Evolutionary conservation across 1,139 yeast genomes (phyloP).

Genomic region (Yamadazyma epiphylla): DNA sequence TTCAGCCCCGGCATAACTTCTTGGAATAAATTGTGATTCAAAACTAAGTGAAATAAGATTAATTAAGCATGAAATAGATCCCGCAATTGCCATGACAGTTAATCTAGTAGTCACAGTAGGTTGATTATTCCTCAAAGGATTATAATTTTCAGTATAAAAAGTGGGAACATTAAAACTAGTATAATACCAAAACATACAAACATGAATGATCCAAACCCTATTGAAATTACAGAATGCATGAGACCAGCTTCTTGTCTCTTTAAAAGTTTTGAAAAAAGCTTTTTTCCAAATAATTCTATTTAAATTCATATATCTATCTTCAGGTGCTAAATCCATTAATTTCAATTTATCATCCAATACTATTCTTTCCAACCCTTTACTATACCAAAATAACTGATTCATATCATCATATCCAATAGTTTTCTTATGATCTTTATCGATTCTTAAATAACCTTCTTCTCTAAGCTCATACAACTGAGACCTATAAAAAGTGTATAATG

Average conservation of each 20-base stretch:
- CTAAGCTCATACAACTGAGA: slow-evolving; percentile 46
- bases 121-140: slow-evolving; percentile 39
- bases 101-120: slow-evolving; percentile 46
- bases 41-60: slow-evolving; percentile 38
- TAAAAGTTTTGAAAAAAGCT: slow-evolving; percentile 51
- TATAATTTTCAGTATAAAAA: slow-evolving; percentile 48
- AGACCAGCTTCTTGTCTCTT: slow-evolving; percentile 57
- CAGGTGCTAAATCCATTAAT: slow-evolving; percentile 40
- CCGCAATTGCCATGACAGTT: slow-evolving; percentile 50
- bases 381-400: slow-evolving; percentile 61
- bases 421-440: slow-evolving; percentile 50
- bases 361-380: slow-evolving; percentile 45
- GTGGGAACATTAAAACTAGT: slow-evolving; percentile 53
- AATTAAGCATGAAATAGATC: slow-evolving; percentile 42
- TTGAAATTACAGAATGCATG: slow-evolving; percentile 56
- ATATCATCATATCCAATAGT: slow-evolving; percentile 63
- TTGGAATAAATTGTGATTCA: slow-evolving; percentile 50
- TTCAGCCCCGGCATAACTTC: slow-evolving; percentile 54
- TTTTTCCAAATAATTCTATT: slow-evolving; percentile 47
- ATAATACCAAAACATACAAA: slow-evolving; percentile 57
- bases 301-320: slow-evolving; percentile 43
- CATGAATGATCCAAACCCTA: slow-evolving; percentile 60
- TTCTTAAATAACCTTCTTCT: slow-evolving; percentile 34
- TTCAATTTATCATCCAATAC: slow-evolving; percentile 30
- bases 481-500: slow-evolving; percentile 61